Evolutionary conservation across 306 rosid species (phyloP), one percentile per base, ranked within the genome.

Genomic region (Biancaea sappan): DNA sequence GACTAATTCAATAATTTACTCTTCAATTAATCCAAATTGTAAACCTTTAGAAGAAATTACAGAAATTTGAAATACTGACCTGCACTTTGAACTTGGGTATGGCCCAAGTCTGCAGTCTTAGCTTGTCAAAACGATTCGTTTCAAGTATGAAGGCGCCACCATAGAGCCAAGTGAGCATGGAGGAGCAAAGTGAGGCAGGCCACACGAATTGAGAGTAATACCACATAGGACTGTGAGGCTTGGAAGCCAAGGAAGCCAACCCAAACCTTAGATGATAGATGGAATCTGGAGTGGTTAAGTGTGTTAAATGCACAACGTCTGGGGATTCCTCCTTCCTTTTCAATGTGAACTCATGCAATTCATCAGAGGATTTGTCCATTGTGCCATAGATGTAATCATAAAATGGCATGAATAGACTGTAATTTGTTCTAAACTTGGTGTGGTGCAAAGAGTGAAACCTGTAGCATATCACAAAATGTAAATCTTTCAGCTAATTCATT

Each of bases 361-460:
- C 1, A 14, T 78, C 84, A 0, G 66, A 19, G 12, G 80, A 74
- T 29, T 83, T 86, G 43, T 86, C 90, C 24, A 71, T 13, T 13
- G 87, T 83, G 13, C 80, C 71, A 52, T 83, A 83, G 0, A 86
- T 13, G 44, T 83, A 80, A 26, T 86, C 88, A 6, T 86, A 83
- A 0, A 86, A 13, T 25, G 90, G 87, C 90, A 86, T 80, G 52
- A 86, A 83, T 1, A 86, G 66, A 0, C 73, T 50, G 28, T 71
- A 83, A 1, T 86, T 86, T 15, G 80, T 86, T 51, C 86, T 66
- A 32, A 86, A 86, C 32, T 80, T 84, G 1, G 90, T 80, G 43
- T 86, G 87, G 34, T 86, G 87, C 44, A 86, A 69, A 15, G 86
- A 80, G 35, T 86, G 90, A 14, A 34, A 83, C 73, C 87, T 83